Base-by-base conservation (phyloP, 495 filamentous ascomycete species). In the Penicillium nucicola region DNA sequence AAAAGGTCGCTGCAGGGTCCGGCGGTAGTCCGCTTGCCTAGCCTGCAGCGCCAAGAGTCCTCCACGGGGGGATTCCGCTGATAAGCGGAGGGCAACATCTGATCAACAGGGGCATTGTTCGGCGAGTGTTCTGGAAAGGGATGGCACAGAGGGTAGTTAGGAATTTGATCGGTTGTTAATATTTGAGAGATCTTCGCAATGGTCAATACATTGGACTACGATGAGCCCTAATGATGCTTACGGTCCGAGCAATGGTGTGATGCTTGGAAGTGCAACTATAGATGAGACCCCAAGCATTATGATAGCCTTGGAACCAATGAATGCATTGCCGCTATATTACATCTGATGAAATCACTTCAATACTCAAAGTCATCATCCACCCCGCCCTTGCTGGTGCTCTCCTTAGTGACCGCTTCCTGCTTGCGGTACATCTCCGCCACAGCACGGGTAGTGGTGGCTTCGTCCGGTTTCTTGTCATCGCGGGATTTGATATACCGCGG, bases 361-460 rank as follows among this genome's bases (percentile, higher is more conserved):
- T 98, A 98, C 74, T 98, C 93, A 71, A 96, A 98, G 72, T 97
- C 90, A 79, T 97, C 95, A 78, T 98, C 93, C 45, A 92, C 91
- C 11, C 84, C 84, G 2, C 82, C 84, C 69, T 91, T 91, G 45
- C 74, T 85, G 58, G 91, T 78, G 35, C 34, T 64, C 41, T 74
- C 72, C 52, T 78, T 84, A 5, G 77, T 70, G 25, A 96, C 89
- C 44, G 84, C 84, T 69, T 96, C 92, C 75, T 98, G 93, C 72
- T 88, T 92, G 53, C 84, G 78, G 76, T 97, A 98, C 92, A 98
- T 95, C 69, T 98, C 93, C 5, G 90, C 91, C 13, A 97, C 85
- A 64, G 88, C 88, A 44, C 84, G 75, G 36, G 80, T 87, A 15
- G 76, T 87, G 18, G 92, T 97, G 31, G 93, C 95, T 70, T 93